Base-by-base conservation (phyloP, 2,329 filamentous ascomycete species). In the Scortechinia acanthostroma region DNA sequence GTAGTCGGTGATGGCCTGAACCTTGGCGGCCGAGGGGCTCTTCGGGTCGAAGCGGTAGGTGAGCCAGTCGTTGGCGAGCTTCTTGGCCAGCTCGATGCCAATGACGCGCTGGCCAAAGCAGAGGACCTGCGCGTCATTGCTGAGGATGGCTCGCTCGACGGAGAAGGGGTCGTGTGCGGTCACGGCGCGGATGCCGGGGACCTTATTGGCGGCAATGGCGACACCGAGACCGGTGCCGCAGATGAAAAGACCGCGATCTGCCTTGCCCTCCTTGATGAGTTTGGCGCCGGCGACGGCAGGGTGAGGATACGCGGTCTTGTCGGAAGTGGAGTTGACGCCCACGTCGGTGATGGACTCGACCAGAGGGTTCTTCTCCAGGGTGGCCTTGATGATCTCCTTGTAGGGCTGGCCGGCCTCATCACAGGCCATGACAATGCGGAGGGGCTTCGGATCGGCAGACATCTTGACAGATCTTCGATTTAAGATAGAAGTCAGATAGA, bases 171-270 rank as follows among this genome's bases (percentile, higher is more conserved):
- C 81, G 57, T 86, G 81, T 3, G 81, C 81, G 13, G 80, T 85
- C 21, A 85, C 81, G 19, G 81, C 81, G 25, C 81, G 64, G 49
- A 86, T 77, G 3, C 80, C 80, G 5, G 76, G 75, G 14, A 85
- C 80, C 54, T 85, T 86, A 66, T 86, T 86, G 42, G 81, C 81
- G n/a, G 70, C 66, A 52, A 86, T 85, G 43, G 81, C 80, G 25
- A 86, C 81, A 16, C 81, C 81, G 4, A 86, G 67, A 3, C 81
- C 81, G 1, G 81, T 85, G 1, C 81, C 80, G 60, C 81, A 85
- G 63, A 86, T 81, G 4, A 80, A 58, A 21, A 86, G 68, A 0
- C 78, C 80, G 46, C 81, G 77, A 60, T 86, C 81, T 43, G 73
- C 78, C 53, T 71, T 57, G 23, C 71, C 73, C 2, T 50, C 46